Evolutionary conservation across 768 basidiomycete species (phyloP), one percentile per base, ranked within the genome.

Genomic region (Pilatotrama ljubarskyi): DNA sequence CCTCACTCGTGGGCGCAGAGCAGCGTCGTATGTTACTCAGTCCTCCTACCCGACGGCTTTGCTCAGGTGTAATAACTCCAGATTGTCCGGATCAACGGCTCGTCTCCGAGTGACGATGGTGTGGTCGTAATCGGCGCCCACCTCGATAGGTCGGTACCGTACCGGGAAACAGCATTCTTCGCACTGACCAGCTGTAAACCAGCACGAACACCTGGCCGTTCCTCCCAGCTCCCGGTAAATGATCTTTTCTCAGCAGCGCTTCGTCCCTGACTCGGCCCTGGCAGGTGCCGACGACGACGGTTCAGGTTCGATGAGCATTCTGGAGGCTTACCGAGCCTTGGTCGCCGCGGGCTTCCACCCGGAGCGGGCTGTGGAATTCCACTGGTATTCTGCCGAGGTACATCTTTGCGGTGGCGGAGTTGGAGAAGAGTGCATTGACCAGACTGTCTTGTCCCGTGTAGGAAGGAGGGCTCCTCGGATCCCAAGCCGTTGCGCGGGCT

Each of bases 391-490:
- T 51, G 89, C 85, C 42, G 90, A 91, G 78, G 89, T 84, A 72
- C 49, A 71, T 61, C 49, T 60, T 18, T 43, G 36, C 26, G n/a
- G 8, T 51, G 57, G 41, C 49, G 36, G 43, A 52, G 37, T 58
- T 49, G 26, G 38, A 42, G 41, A 49, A 20, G 40, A 8, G 25
- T 11, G 18, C 26, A 26, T 51, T 55, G 40, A 50, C 22, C 35
- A 29, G 8, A 40, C 10, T 37, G 11, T 47, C 22, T 35, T 44
- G 38, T 37, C 32, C 18, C 15, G 24, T 43, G n/a, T 64, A 90
- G 90, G 91, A 93, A 76, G 88, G 84, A 51, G 92, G 92, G 13
- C 82, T 93, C 37, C 83, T 93, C 53, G 95, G 95, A 40, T 93
- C 91, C 37, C 94, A 95, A 74, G 95, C 94, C 17, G 83, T 98